Evolutionary conservation across 768 basidiomycete genomes (phyloP).

Genomic region (Royoungia palumana): DNA sequence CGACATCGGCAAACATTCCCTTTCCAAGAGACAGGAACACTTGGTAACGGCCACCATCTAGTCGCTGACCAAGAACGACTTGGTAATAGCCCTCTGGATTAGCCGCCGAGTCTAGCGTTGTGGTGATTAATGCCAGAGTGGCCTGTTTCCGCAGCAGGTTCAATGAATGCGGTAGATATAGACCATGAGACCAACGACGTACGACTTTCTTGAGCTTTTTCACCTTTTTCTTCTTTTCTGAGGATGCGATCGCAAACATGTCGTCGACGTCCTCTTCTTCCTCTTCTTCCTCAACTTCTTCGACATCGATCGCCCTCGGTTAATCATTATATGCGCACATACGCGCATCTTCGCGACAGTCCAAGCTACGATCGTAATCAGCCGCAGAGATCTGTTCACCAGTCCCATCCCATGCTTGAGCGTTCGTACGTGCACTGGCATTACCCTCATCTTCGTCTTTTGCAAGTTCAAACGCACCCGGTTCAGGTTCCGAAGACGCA

Average conservation of each 20-base stretch:
- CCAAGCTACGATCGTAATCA: slow-evolving; percentile 85
- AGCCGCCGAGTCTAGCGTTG: slow-evolving; percentile 85
- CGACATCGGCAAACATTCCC: slow-evolving; percentile 98
- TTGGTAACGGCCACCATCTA: slow-evolving; percentile 90
- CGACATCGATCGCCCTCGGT: slow-evolving; percentile 39
- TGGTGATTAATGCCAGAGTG: slow-evolving; percentile 64
- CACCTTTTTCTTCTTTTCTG: slow-evolving; percentile 48
- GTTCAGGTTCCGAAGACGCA: slow-evolving; percentile 55
- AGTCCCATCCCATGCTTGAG: slow-evolving; percentile 42
- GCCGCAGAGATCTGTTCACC: slow-evolving; percentile 83
- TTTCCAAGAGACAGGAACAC: slow-evolving; percentile 95
- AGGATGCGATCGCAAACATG: slow-evolving; percentile 77
- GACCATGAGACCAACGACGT: slow-evolving; percentile 18
- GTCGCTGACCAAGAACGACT: slow-evolving; percentile 88
- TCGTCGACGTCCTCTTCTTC: slow-evolving; percentile 90
- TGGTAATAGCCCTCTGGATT: slow-evolving; percentile 96
- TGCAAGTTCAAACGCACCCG: slow-evolving; percentile 60
- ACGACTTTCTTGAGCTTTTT: slow-evolving; percentile 63
- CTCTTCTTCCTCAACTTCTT: slow-evolving; percentile 51
- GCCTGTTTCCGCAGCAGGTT: slow-evolving; percentile 39
- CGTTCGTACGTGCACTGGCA: slow-evolving; percentile 43
- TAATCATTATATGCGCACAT: slow-evolving; percentile 51
- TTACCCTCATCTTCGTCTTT: slow-evolving; percentile 58
- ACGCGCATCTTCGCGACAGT: slow-evolving; percentile 81
- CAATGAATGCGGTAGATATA: neutral